Evolutionary conservation across 2,329 filamentous ascomycete species (phyloP), one percentile per base, ranked within the genome.

Genomic region (Penicillium sp.): DNA sequence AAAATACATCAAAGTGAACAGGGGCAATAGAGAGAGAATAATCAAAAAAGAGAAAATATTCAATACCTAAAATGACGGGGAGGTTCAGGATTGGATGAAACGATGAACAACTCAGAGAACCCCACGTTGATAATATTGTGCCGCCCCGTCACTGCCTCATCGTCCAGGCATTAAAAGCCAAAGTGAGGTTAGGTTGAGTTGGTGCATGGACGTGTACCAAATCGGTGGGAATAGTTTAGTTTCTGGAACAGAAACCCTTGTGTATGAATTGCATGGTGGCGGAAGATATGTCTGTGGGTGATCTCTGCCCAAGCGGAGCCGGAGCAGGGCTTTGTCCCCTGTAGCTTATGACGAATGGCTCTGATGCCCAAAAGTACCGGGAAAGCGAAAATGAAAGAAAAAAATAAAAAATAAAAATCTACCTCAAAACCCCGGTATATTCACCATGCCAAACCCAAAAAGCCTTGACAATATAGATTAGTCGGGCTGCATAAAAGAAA

Each of bases 71-170:
- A 47, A 55, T 35, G 45, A 26, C 46, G 39, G 56, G 64, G 49
- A n/a, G 24, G 52, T 63, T 56, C 55, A 55, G 58, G 57, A 62
- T 62, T 60, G 60, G 62, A 59, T 60, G 57, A 50, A 53, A 39
- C 53, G 56, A 56, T 64, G 62, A 69, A 68, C 69, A 70, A 70
- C 63, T 65, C 67, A 68, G 63, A 65, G 60, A 62, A 45, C 61
- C 58, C 60, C 63, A 65, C 64, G 61, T 65, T 56, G 51, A 56
- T 57, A 53, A 54, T 46, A 45, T 37, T 31, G 31, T 45, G 39
- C 45, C 31, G 53, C 58, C 60, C 51, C 22, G 45, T 55, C 55
- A 42, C 58, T 62, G 60, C 60, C 58, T 62, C 58, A 58, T 58
- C 51, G 2, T 26, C 48, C 53, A 63, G 52, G 57, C 47, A 49